Base-by-base conservation (phyloP, 345 rosid species). In the Arabis hirsuta region DNA sequence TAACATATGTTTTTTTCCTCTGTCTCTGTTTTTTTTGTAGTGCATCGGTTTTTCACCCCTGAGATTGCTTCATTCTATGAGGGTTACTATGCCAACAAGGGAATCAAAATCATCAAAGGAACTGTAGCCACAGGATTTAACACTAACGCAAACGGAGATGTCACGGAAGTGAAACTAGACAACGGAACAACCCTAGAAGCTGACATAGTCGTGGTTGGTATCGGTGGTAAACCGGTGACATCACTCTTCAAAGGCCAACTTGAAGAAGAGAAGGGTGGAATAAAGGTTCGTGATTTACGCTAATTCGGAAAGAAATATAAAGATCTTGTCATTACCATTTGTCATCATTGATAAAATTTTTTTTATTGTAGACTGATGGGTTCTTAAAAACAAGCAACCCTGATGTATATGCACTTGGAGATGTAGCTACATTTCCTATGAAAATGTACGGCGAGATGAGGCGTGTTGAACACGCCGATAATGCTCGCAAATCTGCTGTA, bases 401-500 rank as follows among this genome's bases (percentile, higher is more conserved):
- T 3, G 41, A 45, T 61, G 79, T 75, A 31, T 92, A 86, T 62
- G 98, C 98, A 20, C 81, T 92, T 6, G 98, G 95, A 7, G 96
- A 92, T 79, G 95, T 90, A 14, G 92, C 91, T 24, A 84, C 87
- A 26, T 92, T 90, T 73, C 78, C 79, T 4, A 42, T 75, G 69
- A 75, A 75, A 53, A 31, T 61, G 19, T 68, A 68, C 19, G 72
- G 80, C 9, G 96, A 85, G 1, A 71, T 79, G 9, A 84, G 98
- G 61, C 84, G 98, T 64, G 91, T 90, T 19, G 98, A 92, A 65
- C 96, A 90, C 56, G 92, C 84, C 1, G 94, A 87, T 54, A 90
- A 90, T 81, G 88, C 98, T 53, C 92, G 95, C 39, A 85, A 88
- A 82, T 90, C 98, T 7, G 98, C 98, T 34, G 94, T 79, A 87